Base-by-base conservation (phyloP, 805 yeast species). In the Cyberlindnera nakhonratchasimensis region DNA sequence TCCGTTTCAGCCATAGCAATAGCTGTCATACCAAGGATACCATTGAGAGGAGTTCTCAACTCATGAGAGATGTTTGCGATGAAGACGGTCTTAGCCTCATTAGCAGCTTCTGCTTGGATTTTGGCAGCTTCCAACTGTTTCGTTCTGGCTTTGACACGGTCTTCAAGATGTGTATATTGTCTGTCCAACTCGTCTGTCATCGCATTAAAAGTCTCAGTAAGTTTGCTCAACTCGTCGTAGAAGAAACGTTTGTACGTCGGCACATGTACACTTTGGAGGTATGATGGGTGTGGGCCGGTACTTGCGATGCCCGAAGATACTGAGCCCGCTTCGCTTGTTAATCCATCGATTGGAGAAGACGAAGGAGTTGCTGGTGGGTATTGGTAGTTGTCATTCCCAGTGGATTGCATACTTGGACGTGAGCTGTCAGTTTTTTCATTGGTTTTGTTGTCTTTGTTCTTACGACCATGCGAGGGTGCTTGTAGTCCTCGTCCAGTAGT, bases 31-130 rank as follows among this genome's bases (percentile, higher is more conserved):
- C 98, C 98, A 41, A 93, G 67, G 31, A 93, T 93, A 59, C 99
- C 99, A 62, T 93, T 93, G 48, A 93, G 69, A 2, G 99, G 99
- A 0, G 98, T 93, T 53, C 98, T 77, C 57, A 93, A 71, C 66
- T 93, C 99, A 62, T 88, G 96, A 0, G 96, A 86, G 14, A 88
- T 89, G 52, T 90, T 86, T 2, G 96, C 96, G 55, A 88, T 82
- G 59, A 88, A 88, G 6, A 87, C 89, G 6, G 98, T 90, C 58
- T 93, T 93, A 3, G 98, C 96, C 53, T 93, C 97, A 62, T 91
- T 91, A 1, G 99, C 99, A 22, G 84, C 79, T 64, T 91, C 97
- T 0, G 96, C 97, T 58, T 83, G 86, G 23, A 84, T 75, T 54
- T 87, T 86, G 9, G 96, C 93, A 2, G 82, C 82, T 61, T 90